Evolutionary conservation across 768 basidiomycete species (phyloP).

Genomic region (Pleurotus platypus): DNA sequence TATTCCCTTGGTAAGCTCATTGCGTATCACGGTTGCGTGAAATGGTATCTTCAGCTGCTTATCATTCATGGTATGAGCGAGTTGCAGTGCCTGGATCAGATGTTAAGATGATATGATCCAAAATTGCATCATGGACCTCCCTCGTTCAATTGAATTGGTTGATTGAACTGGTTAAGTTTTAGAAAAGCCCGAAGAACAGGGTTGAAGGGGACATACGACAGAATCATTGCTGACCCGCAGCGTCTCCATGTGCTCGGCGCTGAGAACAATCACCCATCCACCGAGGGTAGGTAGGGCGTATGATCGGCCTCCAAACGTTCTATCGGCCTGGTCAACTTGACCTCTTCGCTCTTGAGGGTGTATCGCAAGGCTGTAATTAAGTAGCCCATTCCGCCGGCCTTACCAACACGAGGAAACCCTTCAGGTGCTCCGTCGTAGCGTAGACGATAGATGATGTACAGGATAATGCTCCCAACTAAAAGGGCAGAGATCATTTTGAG

Average conservation of each 20-base stretch:
- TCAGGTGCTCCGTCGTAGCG: not conserved
- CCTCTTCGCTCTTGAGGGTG: conserved; percentile 6
- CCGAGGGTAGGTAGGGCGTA: conserved; percentile 15
- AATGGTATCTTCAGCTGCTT: not conserved
- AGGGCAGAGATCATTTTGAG: not conserved
- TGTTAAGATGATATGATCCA: not conserved
- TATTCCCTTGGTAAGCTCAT: conserved; percentile 7
- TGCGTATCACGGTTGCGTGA: not conserved
- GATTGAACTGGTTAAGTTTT: conserved; percentile 2
- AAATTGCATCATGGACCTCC: not conserved
- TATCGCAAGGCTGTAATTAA: conserved; percentile 12
- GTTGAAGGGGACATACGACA: conserved; percentile 7
- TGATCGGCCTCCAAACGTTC: conserved; percentile 12
- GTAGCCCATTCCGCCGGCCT: conserved; percentile 14
- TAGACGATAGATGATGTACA: not conserved
- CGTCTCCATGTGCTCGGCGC: conserved; percentile 13
- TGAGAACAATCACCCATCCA: conserved; percentile 13
- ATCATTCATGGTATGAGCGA: conserved; percentile 2
- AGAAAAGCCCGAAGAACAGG: not conserved
- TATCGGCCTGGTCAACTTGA: conserved; percentile 13
- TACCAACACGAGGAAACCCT: conserved; percentile 12
- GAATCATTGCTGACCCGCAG: conserved; percentile 13
- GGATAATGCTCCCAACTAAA: not conserved
- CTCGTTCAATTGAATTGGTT: not conserved
- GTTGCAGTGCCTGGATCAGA: not conserved